Base-by-base conservation (phyloP, 169 alveolate genomes). In the Eimeria necatrix region DNA sequence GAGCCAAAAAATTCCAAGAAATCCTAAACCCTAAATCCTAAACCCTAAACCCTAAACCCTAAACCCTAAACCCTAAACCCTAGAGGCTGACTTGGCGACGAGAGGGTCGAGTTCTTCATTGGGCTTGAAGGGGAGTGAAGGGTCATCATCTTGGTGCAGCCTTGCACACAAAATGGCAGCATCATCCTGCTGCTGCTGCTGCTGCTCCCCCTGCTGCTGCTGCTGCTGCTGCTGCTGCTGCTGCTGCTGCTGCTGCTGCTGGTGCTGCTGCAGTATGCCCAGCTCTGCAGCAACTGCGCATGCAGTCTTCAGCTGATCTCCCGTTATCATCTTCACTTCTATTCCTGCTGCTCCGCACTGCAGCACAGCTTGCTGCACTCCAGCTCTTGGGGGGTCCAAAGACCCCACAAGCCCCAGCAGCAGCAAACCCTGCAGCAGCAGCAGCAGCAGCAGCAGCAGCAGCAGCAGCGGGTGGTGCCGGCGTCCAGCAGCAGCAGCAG, bases 261-360 rank as follows among this genome's bases (percentile, higher is more conserved):
- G 78, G 32, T 5, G 16, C 56, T 53, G 53, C 9, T 48, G 20
- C 73, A 96, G 78, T 32, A 98, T 94, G 20, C 99, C 98, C 56
- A 98, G 98, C 84, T 97, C 98, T 94, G 94, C 96, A 9, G 99
- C 99, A 68, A 99, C 98, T 24, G 99, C 99, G 41, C 98, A 96
- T 3, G 99, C 99, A 1, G 99, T 99, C 12, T 97, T 97, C 94
- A 97, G 98, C 97, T 99, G 99, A 96, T 99, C 99, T 24, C 99
- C 99, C n/a, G 99, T 99, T 73, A 99, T 99, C 99, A 99, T 99
- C 78, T 99, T 97, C 18, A 99, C 99, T 8, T 99, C 98, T 52
- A 99, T 99, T 48, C 99, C 99, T 8, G 99, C 99, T 73, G 95
- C 97, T 64, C 98, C 96, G 84, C 99, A 99, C 22, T 97, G 97